A percentile compares a stretch with the other conserved stretches of the same genome.
These are phyloP conservation scores for Fragaria iinumae DNA, from an alignment of 306 rosid species.

Conservation along the genomic window DNA sequence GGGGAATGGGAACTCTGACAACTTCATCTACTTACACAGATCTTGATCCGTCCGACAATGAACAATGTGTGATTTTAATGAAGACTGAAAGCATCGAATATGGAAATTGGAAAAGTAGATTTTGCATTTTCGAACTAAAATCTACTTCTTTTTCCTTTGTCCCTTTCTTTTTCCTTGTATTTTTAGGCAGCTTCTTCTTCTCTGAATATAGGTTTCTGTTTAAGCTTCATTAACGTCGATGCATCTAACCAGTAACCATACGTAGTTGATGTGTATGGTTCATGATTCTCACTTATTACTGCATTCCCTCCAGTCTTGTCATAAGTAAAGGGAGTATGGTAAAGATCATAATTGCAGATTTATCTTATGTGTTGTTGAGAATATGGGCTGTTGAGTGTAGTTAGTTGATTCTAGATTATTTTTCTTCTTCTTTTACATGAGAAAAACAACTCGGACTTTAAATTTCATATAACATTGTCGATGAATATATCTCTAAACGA, in stretches of 20 bases:
- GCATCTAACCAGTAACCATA: not conserved
- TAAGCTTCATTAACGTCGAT: not conserved
- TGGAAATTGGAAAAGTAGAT: slow-evolving; percentile 34
- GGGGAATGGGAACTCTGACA: slow-evolving; percentile 16
- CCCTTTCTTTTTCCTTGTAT: not conserved
- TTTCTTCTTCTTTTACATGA: not conserved
- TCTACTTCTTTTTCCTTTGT: slow-evolving; percentile 5
- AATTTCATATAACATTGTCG: not conserved
- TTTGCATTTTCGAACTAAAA: slow-evolving; percentile 31
- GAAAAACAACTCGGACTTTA: not conserved
- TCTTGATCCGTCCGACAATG: slow-evolving; percentile 23
- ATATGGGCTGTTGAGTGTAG: not conserved
- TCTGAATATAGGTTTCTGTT: not conserved
- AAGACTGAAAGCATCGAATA: slow-evolving; percentile 31
- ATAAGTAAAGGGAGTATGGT: not conserved
- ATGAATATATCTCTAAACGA: not conserved
- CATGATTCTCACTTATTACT: slow-evolving; percentile 1
- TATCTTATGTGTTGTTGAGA: not conserved
- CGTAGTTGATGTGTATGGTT: not conserved
- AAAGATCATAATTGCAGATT: not conserved
- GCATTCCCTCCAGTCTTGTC: not conserved
- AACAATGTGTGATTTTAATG: slow-evolving; percentile 16
- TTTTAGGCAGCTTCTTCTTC: not conserved
- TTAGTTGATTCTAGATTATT: not conserved
- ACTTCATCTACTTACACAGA: not conserved